Percentiles rank a stretch among this genome's conserved stretches.
Conservation (phyloP, 2,329 filamentous ascomycete species). For the Domatiomyces globalis region DNA sequence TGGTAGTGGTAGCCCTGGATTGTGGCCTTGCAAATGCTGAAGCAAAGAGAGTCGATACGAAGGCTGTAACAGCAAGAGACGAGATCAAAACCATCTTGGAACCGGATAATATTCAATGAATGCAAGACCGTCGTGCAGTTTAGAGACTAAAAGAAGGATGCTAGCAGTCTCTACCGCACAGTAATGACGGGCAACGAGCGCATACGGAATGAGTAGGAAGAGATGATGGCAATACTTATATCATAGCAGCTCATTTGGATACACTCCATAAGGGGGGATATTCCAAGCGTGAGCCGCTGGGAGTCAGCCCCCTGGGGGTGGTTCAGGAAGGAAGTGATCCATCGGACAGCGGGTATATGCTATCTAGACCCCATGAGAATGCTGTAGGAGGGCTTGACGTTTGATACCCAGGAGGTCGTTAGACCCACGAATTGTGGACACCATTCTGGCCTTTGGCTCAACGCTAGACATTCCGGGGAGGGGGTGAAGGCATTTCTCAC, state of each 20-base stretch:
- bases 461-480: not conserved
- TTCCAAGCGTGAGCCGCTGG: not conserved
- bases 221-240: not conserved
- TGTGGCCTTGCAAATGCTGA: not conserved
- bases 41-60: not conserved
- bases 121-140: not conserved
- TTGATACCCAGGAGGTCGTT: not conserved
- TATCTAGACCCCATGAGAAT: not conserved
- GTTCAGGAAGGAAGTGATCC: not conserved
- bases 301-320: no score
- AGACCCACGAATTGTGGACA: not conserved
- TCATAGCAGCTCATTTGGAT: not conserved
- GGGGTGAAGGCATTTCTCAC: not conserved
- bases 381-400: not conserved
- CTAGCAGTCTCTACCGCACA: not conserved
- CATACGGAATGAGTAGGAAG: not conserved
- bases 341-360: not conserved
- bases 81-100: not conserved
- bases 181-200: not conserved
- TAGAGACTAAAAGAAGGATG: not conserved
- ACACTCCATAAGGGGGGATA: not conserved
- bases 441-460: not conserved
- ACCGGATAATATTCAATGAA: no score
- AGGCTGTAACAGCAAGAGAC: not conserved
- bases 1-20: not conserved